Evolutionary conservation across 1,284 basidiomycete genomes (phyloP), one percentile per base, ranked within the genome.

Genomic region (Sporisorium graminicola): DNA sequence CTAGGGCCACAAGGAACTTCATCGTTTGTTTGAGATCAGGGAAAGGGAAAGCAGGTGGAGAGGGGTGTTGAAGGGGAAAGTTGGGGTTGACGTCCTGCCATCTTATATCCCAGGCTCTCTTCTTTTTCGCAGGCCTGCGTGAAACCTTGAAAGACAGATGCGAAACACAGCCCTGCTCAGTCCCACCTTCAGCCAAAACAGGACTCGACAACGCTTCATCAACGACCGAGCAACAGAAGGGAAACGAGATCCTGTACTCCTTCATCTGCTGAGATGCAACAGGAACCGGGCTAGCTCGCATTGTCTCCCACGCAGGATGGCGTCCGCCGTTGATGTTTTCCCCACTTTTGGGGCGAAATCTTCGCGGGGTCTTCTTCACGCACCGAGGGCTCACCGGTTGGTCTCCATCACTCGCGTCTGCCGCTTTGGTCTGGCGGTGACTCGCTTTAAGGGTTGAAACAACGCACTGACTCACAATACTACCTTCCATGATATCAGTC

Each of bases 1-100:
- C 69, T 8, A 66, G 16, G 8, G 64, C 58, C n/a, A 53, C 69
- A 20, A 66, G 29, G 46, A 58, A 59, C 56, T 66, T 72, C 69
- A 72, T 72, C n/a, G n/a, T n/a, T n/a, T n/a, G n/a, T n/a, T n/a
- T n/a, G n/a, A n/a, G n/a, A n/a, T n/a, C 20, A 14, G 7, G 16
- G 37, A 27, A 9, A 12, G 0, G 20, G 8, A 26, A 16, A 22
- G 5, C 5, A 33, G 43, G 53, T 14, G 8, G 6, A 8, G 18
- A 20, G 43, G 35, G 6, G 29, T 37, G 18, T 14, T 27, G 27
- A 50, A 12, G 24, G 27, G 22, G 22, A 29, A n/a, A 16, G 16
- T 18, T 31, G 24, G 44, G 14, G 14, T 9, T 22, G 33, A 42
- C n/a, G 29, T 51, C 20, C 22, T 33, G 37, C 22, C 37, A 12